phyloP scores from a whole-genome alignment of 306 rosid genomes.

The Prunus salicina region DNA sequence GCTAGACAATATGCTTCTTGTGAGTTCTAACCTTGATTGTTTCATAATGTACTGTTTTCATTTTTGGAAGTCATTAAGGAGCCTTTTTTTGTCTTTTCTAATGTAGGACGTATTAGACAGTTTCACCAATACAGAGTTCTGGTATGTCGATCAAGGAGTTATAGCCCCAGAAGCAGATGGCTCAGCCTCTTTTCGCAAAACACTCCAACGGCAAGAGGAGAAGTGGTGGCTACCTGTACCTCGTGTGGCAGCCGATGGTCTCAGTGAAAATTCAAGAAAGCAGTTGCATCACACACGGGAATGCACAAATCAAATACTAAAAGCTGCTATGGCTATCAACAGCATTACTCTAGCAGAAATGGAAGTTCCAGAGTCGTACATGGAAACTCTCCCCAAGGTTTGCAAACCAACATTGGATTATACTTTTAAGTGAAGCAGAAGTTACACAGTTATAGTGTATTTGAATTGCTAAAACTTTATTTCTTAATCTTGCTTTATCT shows the following conservation, averaged over 20 bases:
- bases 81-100: neutral
- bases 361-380: slow-evolving; percentile 88
- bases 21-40: slow-evolving; percentile 16
- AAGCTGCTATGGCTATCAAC: slow-evolving; percentile 91
- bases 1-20: slow-evolving; percentile 57
- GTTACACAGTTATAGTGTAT: neutral
- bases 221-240: slow-evolving; percentile 99
- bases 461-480: neutral
- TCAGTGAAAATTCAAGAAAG: slow-evolving; percentile 69
- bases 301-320: slow-evolving; percentile 70
- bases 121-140: slow-evolving; percentile 62
- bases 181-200: slow-evolving; percentile 71
- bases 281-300: slow-evolving; percentile 79
- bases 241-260: slow-evolving; percentile 75
- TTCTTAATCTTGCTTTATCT: neutral
- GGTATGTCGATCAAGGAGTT: slow-evolving; percentile 98
- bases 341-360: slow-evolving; percentile 69
- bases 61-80: neutral
- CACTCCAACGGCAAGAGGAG: slow-evolving; percentile 83
- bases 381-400: slow-evolving; percentile 86
- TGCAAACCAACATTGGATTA: neutral
- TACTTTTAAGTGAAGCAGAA: neutral
- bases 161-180: slow-evolving; percentile 68
- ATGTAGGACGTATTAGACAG: slow-evolving; percentile 76
- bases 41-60: neutral